These are phyloP conservation scores for Nemania sp. DNA, from an alignment of 2,329 filamentous ascomycete species.

Conservation along the genomic window DNA sequence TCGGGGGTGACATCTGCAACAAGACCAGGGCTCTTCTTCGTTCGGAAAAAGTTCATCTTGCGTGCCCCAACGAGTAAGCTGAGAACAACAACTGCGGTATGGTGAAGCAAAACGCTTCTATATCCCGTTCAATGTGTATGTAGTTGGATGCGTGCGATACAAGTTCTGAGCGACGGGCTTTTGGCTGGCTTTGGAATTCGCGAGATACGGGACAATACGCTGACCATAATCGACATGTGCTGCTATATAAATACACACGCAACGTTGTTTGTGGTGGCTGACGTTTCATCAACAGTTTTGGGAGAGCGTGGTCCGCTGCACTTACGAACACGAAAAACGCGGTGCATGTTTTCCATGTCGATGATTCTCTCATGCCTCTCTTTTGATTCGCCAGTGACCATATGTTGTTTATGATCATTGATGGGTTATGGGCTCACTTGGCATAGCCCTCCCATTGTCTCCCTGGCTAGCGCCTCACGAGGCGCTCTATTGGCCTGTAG, in stretches of 20 bases:
- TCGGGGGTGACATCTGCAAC: background rate
- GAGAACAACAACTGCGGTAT: background rate
- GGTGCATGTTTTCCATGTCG: too few species aligned
- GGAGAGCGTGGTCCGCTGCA: too few species aligned
- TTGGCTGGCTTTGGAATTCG: background rate
- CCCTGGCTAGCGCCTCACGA: too few species aligned
- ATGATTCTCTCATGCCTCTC: too few species aligned
- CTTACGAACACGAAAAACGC: too few species aligned
- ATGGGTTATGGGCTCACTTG: too few species aligned
- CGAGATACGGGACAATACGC: background rate
- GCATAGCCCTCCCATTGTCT: too few species aligned
- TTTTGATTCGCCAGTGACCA: too few species aligned
- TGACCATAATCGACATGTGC: background rate
- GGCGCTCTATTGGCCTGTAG: too few species aligned
- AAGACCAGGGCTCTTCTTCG: background rate
- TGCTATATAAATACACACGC: background rate
- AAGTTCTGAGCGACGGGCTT: conserved; percentile 1
- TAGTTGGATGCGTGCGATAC: background rate
- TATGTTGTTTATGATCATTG: too few species aligned
- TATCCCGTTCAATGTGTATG: background rate
- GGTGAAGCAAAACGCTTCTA: background rate
- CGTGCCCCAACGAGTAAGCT: background rate
- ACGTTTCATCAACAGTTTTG: too few species aligned
- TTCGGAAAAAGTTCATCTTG: background rate
- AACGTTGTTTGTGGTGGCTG: background rate